Base-by-base conservation (phyloP, 331 rosid genomes). In the Saraca asoca region DNA sequence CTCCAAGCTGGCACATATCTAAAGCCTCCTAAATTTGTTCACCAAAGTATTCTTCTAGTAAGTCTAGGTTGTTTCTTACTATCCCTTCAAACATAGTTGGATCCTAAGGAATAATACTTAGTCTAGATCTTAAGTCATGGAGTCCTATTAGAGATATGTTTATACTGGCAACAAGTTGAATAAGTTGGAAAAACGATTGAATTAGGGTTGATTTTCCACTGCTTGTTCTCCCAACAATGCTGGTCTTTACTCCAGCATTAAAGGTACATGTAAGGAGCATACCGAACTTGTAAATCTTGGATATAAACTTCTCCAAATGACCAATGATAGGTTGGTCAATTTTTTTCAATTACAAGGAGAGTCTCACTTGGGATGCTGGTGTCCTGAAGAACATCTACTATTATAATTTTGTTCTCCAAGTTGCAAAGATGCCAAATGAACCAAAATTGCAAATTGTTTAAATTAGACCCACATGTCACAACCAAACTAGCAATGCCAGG, bases 221-320 rank as follows among this genome's bases (percentile, higher is more conserved):
- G 72, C 98, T 95, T 5, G 98, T 92, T 92, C 98, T 87, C 34
- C 98, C 96, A 18, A 89, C 96, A 67, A 92, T 92, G 45, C 98
- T 96, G 49, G 88, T 82, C 80, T 87, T 92, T 75, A 41, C 69
- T 69, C 93, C 93, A 53, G 93, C 95, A 1, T 66, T 78, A 12
- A 91, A 87, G 62, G 88, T 85, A 78, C 95, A 91, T 0, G 92
- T 85, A 51, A 91, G 70, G 85, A 13, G 91, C 93, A 67, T 91
- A 34, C 39, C 35, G 10, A 64, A 85, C 91, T 91, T 86, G 84
- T 42, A 86, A 78, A 81, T 86, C 85, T 37, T 42, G 77, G 51
- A 91, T 81, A 68, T 77, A 80, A 59, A 91, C 79, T 81, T 86
- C 86, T 70, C 95, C 95, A 14, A 5, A 56, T 7, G 78, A 68